Evolutionary conservation across 352 stramenopile species (phyloP).

Genomic region (Pseudoperonospora humuli): DNA sequence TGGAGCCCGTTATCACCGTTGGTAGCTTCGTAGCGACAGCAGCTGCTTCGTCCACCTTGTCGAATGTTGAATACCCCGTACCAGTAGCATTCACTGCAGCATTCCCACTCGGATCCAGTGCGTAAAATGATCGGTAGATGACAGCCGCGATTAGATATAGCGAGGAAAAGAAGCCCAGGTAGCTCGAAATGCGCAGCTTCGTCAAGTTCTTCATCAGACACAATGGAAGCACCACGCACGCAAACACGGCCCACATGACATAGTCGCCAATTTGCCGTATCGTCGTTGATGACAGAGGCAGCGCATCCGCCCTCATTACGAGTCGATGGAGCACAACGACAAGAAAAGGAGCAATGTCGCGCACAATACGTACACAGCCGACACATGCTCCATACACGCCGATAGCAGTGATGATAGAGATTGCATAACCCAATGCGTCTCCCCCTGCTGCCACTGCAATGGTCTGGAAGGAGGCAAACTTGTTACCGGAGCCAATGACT

Average conservation of each 20-base stretch:
- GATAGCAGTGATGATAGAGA: constrained; percentile 56
- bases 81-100: constrained; percentile 3
- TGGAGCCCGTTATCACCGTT: constrained; percentile 26
- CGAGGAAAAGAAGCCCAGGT: constrained; percentile 59
- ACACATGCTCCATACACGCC: constrained; percentile 69
- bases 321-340: constrained; percentile 27
- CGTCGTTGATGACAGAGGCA: constrained; percentile 9
- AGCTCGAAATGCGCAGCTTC: constrained; percentile 58
- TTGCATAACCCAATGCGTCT: constrained; percentile 43
- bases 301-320: constrained; percentile 1
- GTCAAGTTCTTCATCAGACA: constrained; percentile 68
- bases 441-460: constrained; percentile 50
- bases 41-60: constrained; percentile 6
- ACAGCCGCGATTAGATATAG: constrained; percentile 50
- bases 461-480: constrained; percentile 55
- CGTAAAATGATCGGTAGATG: constrained; percentile 45
- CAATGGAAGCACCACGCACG: constrained; percentile 51
- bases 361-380: constrained; percentile 59
- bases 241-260: constrained; percentile 44
- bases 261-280: constrained; percentile 30
- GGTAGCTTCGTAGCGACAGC: constrained; percentile 11
- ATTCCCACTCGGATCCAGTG: constrained; percentile 7
- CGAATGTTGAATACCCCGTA: constrained; percentile 8
- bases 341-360: constrained; percentile 60
- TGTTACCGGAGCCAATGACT: constrained; percentile 42